Conservation (phyloP, 768 basidiomycete genomes). For the Boletus rex-veris region DNA sequence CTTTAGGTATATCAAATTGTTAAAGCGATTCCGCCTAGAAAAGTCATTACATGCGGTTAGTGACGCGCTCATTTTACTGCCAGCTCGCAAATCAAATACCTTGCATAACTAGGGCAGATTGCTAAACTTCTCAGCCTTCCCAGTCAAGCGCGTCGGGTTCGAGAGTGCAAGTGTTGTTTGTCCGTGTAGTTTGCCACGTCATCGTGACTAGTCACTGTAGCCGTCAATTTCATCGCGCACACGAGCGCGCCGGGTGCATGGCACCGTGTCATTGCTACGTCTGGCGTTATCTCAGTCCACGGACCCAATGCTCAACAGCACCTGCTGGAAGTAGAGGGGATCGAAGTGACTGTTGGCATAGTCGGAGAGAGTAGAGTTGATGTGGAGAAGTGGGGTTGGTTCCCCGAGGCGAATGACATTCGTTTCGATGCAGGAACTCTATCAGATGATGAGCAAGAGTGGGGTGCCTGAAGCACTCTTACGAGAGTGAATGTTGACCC, state of each 20-base stretch:
- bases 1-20: conserved; percentile 65
- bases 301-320: conserved; percentile 50
- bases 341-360: conserved; percentile 55
- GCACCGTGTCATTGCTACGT: conserved; percentile 69
- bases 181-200: neutral
- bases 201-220: conserved; percentile 32
- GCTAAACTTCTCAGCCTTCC: conserved; percentile 76
- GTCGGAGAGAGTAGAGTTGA: conserved; percentile 55
- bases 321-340: conserved; percentile 69
- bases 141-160: conserved; percentile 67
- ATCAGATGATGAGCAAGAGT: conserved; percentile 7
- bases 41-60: conserved; percentile 63
- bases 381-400: conserved; percentile 56
- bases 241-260: conserved; percentile 67
- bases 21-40: conserved; percentile 54
- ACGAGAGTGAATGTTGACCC: no score
- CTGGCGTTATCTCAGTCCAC: conserved; percentile 63
- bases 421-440: neutral
- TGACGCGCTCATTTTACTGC: neutral
- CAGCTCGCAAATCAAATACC: neutral
- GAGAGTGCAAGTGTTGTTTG: conserved; percentile 52
- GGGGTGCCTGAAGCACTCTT: conserved; percentile 5
- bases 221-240: conserved; percentile 67
- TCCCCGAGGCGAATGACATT: conserved; percentile 36
- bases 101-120: conserved; percentile 45